phyloP scores from a whole-genome alignment of 768 basidiomycete species.

The Tricholoma sp. region DNA sequence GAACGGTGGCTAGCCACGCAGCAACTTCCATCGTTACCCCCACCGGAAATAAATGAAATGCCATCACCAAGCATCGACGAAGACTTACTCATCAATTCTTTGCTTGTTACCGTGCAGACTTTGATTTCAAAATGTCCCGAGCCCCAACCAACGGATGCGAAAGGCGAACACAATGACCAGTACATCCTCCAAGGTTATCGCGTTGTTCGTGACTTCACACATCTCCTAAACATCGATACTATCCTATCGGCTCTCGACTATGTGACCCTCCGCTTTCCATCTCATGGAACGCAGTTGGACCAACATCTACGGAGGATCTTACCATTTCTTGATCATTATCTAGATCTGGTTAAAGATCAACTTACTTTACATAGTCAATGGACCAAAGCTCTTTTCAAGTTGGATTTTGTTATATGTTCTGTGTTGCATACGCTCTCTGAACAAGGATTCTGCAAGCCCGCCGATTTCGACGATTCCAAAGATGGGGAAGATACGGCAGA shows the following conservation, averaged over 20 bases:
- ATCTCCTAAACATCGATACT: slow-evolving; percentile 41
- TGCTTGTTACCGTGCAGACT: slow-evolving; percentile 64
- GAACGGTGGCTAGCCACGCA: slow-evolving; percentile 27
- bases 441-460: slow-evolving; percentile 92
- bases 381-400: slow-evolving; percentile 79
- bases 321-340: slow-evolving; percentile 73
- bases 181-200: slow-evolving; percentile 48
- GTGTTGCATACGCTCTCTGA: slow-evolving; percentile 68
- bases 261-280: slow-evolving; percentile 35
- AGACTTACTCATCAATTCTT: slow-evolving; percentile 44
- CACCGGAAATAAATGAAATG: slow-evolving; percentile 6
- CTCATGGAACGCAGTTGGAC: slow-evolving; percentile 26
- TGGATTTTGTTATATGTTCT: slow-evolving; percentile 72
- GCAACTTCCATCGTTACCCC: slow-evolving; percentile 11
- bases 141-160: slow-evolving; percentile 11
- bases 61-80: slow-evolving; percentile 24
- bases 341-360: slow-evolving; percentile 50
- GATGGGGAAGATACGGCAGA: slow-evolving; percentile 43
- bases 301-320: slow-evolving; percentile 41
- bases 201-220: slow-evolving; percentile 39
- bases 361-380: slow-evolving; percentile 55
- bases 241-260: slow-evolving; percentile 37
- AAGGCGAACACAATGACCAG: slow-evolving; percentile 35
- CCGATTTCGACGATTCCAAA: slow-evolving; percentile 57
- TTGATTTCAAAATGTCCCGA: slow-evolving; percentile 40